Base-by-base conservation (phyloP, 345 rosid genomes). In the Heritiera fomes region DNA sequence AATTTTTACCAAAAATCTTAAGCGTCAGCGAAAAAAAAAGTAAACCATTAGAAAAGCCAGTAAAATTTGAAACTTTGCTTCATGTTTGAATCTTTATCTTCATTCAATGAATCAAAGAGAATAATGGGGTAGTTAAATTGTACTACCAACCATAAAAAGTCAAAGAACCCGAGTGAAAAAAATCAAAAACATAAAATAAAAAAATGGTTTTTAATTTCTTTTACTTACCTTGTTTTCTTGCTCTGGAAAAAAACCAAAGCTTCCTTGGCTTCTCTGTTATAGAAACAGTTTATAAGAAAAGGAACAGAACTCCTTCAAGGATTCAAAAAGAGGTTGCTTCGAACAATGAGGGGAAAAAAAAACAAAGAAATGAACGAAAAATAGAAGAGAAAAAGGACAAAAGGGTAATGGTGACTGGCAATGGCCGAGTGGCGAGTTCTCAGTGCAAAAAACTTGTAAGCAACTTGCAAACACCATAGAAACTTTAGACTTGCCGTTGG, bases 41-140 rank as follows among this genome's bases (percentile, higher is more conserved):
- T 14, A 50, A 23, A 13, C 41, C 20, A 50, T 8, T 50, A 28
- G 60, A 50, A 50, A 32, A 52, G 45, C 23, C 45, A 2, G 12
- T 50, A 15, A 72, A 32, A 9, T 3, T 71, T 40, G 61, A 71
- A 47, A 71, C 45, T 71, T 71, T 46, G 55, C 40, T 69, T 46
- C 40, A 71, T 14, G 75, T 52, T 72, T 53, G 32, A 72, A 72
- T 53, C 62, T 72, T 72, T 72, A 72, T 53, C 61, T 32, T 52
- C 75, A 34, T 72, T 72, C 75, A 72, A 72, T 34, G 62, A 72
- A 34, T 71, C 63, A 53, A 34, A 53, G 10, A 55, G 63, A 53
- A 11, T 10, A 38, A 53, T 18, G 5, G 63, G 62, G 76, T 9
- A 18, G 11, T 53, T 72, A 38, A 53, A 72, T 13, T n/a, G 18